Evolutionary conservation across 306 rosid genomes (phyloP).

Genomic region (Spatholobus suberectus): DNA sequence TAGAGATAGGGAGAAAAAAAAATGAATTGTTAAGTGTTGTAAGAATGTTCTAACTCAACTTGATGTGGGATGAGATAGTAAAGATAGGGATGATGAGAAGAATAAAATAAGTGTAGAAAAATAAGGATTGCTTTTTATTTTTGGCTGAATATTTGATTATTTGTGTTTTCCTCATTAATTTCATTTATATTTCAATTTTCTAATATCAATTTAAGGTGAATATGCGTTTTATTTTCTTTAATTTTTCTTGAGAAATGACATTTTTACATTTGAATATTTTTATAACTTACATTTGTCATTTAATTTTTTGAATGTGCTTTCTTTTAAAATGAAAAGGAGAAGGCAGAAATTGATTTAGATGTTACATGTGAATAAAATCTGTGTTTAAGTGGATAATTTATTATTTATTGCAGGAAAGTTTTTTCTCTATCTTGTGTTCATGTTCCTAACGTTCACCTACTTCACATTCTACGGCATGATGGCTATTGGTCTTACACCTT

Average conservation of each 20-base stretch:
- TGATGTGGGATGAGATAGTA: neutral
- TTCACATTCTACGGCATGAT: slow-evolving; percentile 96
- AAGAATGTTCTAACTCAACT: neutral
- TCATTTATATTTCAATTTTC: neutral
- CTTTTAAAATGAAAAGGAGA: neutral
- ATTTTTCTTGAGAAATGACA: neutral
- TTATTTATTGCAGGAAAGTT: slow-evolving; percentile 70
- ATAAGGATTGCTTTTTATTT: neutral
- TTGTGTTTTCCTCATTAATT: neutral
- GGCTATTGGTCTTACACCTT: slow-evolving; percentile 89
- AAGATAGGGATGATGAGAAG: neutral
- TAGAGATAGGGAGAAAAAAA: no score
- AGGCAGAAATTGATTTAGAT: neutral
- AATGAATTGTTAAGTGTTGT: neutral
- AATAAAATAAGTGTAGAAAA: neutral
- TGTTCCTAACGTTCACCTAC: slow-evolving; percentile 96
- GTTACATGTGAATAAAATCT: slow-evolving; percentile 4
- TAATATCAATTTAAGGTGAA: neutral
- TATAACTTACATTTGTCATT: neutral
- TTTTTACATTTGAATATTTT: neutral
- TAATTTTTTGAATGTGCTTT: neutral
- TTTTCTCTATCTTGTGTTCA: slow-evolving; percentile 72
- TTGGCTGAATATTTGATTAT: neutral
- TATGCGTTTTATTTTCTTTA: neutral
- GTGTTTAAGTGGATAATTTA: neutral